Evolutionary conservation across 192 early-diverging fungal genomes (phyloP).

Genomic region (Piromyces finnis): DNA sequence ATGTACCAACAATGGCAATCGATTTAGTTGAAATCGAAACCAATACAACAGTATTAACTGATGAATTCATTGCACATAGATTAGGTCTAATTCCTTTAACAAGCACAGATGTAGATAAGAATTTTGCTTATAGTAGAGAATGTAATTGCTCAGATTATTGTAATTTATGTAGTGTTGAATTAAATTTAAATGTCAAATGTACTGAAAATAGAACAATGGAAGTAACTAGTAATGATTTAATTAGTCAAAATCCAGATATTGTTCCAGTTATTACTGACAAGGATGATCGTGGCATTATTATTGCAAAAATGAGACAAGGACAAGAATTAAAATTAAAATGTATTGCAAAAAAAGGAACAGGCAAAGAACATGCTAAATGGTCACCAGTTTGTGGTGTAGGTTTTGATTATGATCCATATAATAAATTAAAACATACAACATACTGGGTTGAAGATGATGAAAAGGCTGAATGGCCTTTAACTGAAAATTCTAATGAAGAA

Average conservation of each 20-base stretch:
- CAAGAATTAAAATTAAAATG: slow-evolving; percentile 81
- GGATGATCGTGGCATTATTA: slow-evolving; percentile 56
- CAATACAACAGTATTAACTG: slow-evolving; percentile 82
- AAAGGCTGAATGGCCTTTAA: slow-evolving; percentile 62
- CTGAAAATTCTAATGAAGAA: slow-evolving; percentile 15
- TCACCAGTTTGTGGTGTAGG: slow-evolving; percentile 53
- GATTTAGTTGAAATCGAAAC: slow-evolving; percentile 88
- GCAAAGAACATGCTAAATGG: slow-evolving; percentile 98
- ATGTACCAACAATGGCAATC: slow-evolving; percentile 95
- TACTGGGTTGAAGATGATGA: slow-evolving; percentile 86
- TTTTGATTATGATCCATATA: slow-evolving; percentile 97
- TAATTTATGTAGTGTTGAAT: slow-evolving; percentile 55
- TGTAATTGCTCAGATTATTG: slow-evolving; percentile 17
- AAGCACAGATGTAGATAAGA: slow-evolving; percentile 48
- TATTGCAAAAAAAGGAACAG: slow-evolving; percentile 90
- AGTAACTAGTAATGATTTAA: slow-evolving; percentile 68
- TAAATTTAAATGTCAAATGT: slow-evolving; percentile 71
- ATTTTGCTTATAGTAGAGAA: slow-evolving; percentile 61
- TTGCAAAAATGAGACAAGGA: slow-evolving; percentile 78
- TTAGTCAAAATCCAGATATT: slow-evolving; percentile 14
- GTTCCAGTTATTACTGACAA: slow-evolving; percentile 31
- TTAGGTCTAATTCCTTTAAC: slow-evolving; percentile 83
- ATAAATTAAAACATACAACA: slow-evolving; percentile 56
- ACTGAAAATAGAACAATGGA: slow-evolving; percentile 52
- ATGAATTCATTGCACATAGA: slow-evolving; percentile 90